Conservation (phyloP, 768 basidiomycete species). For the Termitomyces sp. region DNA sequence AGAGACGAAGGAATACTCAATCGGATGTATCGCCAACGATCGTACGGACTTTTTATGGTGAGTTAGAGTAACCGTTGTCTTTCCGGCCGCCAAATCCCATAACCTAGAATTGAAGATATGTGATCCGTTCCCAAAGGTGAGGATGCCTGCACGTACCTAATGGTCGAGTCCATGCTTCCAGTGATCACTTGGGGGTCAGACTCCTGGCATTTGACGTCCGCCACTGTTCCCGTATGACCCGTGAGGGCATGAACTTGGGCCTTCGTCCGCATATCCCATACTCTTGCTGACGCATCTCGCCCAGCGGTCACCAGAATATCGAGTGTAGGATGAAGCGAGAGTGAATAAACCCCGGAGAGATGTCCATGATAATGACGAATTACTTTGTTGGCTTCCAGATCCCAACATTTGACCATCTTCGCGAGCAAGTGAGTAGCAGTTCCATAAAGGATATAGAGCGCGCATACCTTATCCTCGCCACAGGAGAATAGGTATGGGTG, state of each 20-base stretch:
- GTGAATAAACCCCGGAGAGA: slow-evolving; percentile 93
- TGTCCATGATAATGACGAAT: slow-evolving; percentile 99
- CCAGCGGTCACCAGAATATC: slow-evolving; percentile 95
- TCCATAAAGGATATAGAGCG: background rate
- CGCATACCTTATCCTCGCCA: slow-evolving; percentile 91
- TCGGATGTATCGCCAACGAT: slow-evolving; percentile 90
- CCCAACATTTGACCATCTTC: slow-evolving; percentile 99
- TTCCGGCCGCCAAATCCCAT: slow-evolving; percentile 98
- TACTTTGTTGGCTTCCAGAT: slow-evolving; percentile 97
- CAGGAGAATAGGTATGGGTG: slow-evolving; percentile 98
- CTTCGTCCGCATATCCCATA: slow-evolving; percentile 99
- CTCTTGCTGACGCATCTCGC: slow-evolving; percentile 93
- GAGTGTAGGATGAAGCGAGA: slow-evolving; percentile 91
- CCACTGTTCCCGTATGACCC: slow-evolving; percentile 93
- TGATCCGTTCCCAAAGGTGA: background rate
- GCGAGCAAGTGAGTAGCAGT: background rate
- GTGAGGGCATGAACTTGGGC: slow-evolving; percentile 91
- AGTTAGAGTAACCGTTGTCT: slow-evolving; percentile 94
- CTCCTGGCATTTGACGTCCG: slow-evolving; percentile 94
- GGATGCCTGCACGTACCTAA: slow-evolving; percentile 52
- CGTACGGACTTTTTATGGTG: slow-evolving; percentile 99
- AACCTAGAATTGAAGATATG: slow-evolving; percentile 43
- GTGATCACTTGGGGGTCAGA: slow-evolving; percentile 98
- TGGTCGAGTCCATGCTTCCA: slow-evolving; percentile 96
- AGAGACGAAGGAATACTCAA: slow-evolving; percentile 94